Evolutionary conservation across 208 protist species (phyloP).

Genomic region (Lotmaria passim): DNA sequence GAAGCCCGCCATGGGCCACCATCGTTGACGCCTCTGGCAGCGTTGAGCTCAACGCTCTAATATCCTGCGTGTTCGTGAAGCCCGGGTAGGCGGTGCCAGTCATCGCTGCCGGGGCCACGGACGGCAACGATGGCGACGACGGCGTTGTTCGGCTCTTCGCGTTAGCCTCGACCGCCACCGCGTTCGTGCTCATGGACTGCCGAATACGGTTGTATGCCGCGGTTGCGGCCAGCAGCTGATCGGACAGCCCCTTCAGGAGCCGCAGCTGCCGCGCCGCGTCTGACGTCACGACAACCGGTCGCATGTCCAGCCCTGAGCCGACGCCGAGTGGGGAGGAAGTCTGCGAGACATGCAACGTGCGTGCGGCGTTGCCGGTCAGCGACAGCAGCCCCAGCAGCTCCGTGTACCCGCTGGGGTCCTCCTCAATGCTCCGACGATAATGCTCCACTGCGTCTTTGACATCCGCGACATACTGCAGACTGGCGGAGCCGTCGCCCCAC

Average conservation of each 20-base stretch:
- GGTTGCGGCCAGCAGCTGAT: conserved; percentile 27
- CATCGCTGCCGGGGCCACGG: conserved; percentile 4
- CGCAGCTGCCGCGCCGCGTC: conserved; percentile 34
- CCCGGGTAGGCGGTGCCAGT: not conserved
- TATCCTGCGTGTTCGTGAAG: not conserved
- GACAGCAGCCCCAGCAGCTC: conserved; percentile 36
- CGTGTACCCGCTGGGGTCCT: conserved; percentile 37
- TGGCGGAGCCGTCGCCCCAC: conserved; percentile 47
- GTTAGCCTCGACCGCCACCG: not conserved
- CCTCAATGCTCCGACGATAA: conserved; percentile 38
- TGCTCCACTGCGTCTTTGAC: conserved; percentile 40
- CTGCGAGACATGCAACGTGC: conserved; percentile 7
- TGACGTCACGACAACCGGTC: conserved; percentile 7
- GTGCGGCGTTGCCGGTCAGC: not conserved
- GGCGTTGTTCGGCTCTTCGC: not conserved
- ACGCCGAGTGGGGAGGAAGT: not conserved
- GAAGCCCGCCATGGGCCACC: too few relatives aligned
- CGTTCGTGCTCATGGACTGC: conserved; percentile 5
- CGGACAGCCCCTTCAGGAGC: conserved; percentile 25
- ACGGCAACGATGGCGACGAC: conserved; percentile 18
- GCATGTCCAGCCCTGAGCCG: not conserved
- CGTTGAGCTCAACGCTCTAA: too few relatives aligned
- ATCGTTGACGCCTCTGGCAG: not conserved
- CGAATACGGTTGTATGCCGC: conserved; percentile 32
- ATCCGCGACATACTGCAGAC: conserved; percentile 43